Evolutionary conservation across 1,284 basidiomycete genomes (phyloP).

Genomic region (Malassezia sp.): DNA sequence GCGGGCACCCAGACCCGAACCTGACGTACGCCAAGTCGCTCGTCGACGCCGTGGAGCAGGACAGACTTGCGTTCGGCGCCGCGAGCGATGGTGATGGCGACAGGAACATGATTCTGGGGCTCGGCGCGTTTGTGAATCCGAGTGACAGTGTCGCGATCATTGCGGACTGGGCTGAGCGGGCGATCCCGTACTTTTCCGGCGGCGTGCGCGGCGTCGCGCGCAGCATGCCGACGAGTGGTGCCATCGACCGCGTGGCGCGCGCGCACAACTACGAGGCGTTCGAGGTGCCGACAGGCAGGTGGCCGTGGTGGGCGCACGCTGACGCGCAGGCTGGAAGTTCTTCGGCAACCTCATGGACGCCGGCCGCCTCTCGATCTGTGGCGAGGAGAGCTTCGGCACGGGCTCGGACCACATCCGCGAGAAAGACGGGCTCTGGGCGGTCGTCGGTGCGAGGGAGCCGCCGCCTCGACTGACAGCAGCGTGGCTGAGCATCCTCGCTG

Average conservation of each 20-base stretch:
- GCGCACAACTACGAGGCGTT: constrained; percentile 86
- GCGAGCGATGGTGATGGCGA: constrained; percentile 96
- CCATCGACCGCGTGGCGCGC: constrained; percentile 91
- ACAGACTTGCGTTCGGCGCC: constrained; percentile 82
- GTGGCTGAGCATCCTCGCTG: constrained; percentile 93
- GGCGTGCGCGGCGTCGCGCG: constrained; percentile 91
- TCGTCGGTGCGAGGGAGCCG: constrained; percentile 56
- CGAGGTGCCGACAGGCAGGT: constrained; percentile 73
- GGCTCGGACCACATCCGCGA: constrained; percentile 98
- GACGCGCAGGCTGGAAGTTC: constrained; percentile 81
- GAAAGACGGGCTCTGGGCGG: constrained; percentile 97
- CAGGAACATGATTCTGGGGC: constrained; percentile 99
- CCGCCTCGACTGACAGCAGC: no score
- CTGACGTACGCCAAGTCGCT: constrained; percentile 91
- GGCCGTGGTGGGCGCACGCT: no score
- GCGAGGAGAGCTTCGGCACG: constrained; percentile 98
- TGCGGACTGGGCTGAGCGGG: constrained; percentile 82
- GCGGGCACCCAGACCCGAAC: constrained; percentile 96
- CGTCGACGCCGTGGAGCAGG: constrained; percentile 78
- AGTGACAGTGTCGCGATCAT: constrained; percentile 97
- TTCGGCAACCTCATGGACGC: constrained; percentile 99
- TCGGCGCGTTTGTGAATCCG: constrained; percentile 92
- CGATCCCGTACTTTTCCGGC: constrained; percentile 84
- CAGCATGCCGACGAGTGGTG: constrained; percentile 92
- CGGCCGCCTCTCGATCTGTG: constrained; percentile 88